Base-by-base conservation (phyloP, 192 early-diverging fungal genomes). In the Dissophora ornata region DNA sequence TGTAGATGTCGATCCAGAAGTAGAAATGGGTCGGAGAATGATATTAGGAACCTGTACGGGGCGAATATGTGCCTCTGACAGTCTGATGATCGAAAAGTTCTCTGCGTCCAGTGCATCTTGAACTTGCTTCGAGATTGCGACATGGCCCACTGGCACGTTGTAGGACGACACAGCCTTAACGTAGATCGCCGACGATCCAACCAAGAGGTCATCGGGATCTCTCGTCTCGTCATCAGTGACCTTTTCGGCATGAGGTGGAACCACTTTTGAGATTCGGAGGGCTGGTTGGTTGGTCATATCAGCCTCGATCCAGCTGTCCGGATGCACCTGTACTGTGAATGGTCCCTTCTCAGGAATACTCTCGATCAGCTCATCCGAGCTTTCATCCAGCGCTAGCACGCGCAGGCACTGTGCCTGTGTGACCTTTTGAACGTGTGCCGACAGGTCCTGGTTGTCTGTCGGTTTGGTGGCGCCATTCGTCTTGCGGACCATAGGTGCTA, bases 401-500 rank as follows among this genome's bases (percentile, higher is more conserved):
- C 67, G 81, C 26, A 79, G 55, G 50, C 81, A 64, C 56, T 67
- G 52, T 41, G 67, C 34, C 58, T 80, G 36, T 53, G 60, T 12
- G 9, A 79, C 78, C 36, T 81, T 80, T 16, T 81, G 79, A 7
- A 60, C 57, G 22, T 70, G 75, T 26, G 71, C 50, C 3, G 62
- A 65, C 2, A 84, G 52, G 42, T 70, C 77, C 21, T 64, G 67
- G 3, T 55, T 57, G 9, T 83, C 79, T 33, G 57, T 21, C 13
- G 56, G n/a, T 33, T 59, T 79, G 21, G 55, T 16, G 12, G 1
- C 4, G 6, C 62, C 53, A 36, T 69, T 70, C 28, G 59, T 58
- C 49, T 79, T 71, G 36, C 91, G 82, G 47, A 88, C 80, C 63
- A 88, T 93, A 22, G 92, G 91, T 12, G 90, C 89, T 15, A 94